These are phyloP conservation scores for Colletotrichum cereale DNA, from an alignment of 2,329 filamentous ascomycete species.

Conservation along the genomic window DNA sequence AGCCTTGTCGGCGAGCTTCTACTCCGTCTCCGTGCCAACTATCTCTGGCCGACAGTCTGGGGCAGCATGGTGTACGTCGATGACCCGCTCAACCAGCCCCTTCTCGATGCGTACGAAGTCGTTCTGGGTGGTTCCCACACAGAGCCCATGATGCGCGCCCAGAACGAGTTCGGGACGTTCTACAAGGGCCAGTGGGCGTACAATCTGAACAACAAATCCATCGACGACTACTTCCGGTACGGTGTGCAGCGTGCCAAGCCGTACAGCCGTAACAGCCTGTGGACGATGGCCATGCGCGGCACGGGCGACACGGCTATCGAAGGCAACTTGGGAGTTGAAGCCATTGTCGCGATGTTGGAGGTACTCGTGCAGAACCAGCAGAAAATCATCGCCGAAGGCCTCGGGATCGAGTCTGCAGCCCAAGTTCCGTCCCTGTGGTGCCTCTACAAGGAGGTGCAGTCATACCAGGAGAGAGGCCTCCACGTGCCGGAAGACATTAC, in stretches of 20 bases:
- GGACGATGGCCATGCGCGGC: conserved; percentile 79
- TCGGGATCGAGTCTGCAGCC: conserved; percentile 61
- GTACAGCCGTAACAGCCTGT: conserved; percentile 73
- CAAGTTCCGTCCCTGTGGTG: conserved; percentile 78
- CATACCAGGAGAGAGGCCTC: conserved; percentile 75
- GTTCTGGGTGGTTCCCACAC: conserved; percentile 81
- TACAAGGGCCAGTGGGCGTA: conserved; percentile 76
- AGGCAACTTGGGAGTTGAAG: conserved; percentile 62
- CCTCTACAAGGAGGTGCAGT: conserved; percentile 80
- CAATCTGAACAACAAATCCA: conserved; percentile 75
- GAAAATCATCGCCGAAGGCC: conserved; percentile 67
- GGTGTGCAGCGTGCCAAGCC: conserved; percentile 74
- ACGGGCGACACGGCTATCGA: conserved; percentile 73
- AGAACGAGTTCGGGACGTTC: conserved; percentile 67
- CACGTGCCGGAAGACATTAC: conserved; percentile 73
- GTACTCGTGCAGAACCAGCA: conserved; percentile 72
- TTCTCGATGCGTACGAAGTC: conserved; percentile 80
- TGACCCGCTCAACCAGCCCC: conserved; percentile 74
- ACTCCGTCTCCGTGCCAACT: conserved; percentile 78
- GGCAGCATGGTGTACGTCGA: conserved; percentile 79
- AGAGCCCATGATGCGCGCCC: conserved; percentile 76
- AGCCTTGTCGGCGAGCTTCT: conserved; percentile 77
- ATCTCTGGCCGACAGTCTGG: conserved; percentile 82
- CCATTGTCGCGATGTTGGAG: conserved; percentile 70
- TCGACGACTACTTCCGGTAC: conserved; percentile 76